Conservation (phyloP, 140 eudicot genomes). For the Anethum foeniculum region DNA sequence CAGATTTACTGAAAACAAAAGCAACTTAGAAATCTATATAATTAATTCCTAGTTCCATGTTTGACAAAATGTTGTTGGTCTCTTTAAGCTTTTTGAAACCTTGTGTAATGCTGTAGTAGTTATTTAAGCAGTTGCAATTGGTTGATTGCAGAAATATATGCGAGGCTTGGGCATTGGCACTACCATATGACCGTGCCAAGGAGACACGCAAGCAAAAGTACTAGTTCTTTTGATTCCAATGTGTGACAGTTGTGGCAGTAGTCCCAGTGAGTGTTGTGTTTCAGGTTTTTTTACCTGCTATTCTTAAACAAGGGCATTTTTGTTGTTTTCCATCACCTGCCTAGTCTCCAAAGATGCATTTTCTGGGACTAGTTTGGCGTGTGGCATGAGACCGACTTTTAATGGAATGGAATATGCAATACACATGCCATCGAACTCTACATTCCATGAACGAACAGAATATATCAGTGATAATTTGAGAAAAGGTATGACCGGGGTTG, state of each 20-base stretch:
- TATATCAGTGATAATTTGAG: not conserved
- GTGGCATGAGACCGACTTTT: not conserved
- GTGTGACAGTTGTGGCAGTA: not conserved
- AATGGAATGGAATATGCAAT: not conserved
- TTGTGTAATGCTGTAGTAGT: not conserved
- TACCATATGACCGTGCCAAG: not conserved
- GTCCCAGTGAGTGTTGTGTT: not conserved
- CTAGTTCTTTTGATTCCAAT: not conserved
- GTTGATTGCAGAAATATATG: not conserved
- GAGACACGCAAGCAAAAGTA: not conserved
- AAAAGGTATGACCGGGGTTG: not conserved
- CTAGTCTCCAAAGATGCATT: not conserved
- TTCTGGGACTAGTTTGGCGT: not conserved
- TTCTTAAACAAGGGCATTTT: not conserved
- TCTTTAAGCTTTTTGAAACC: not conserved
- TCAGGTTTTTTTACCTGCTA: not conserved
- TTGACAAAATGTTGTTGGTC: not conserved
- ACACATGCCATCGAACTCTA: not conserved
- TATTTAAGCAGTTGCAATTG: not conserved
- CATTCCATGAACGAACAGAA: not conserved
- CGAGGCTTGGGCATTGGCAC: not conserved
- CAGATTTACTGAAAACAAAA: no score
- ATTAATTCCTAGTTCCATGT: no score
- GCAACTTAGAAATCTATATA: no score
- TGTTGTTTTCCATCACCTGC: not conserved